Evolutionary conservation across 176 grass and related monocot genomes (phyloP), one percentile per base, ranked within the genome.

Genomic region (barley (Hordeum vulgare)): DNA sequence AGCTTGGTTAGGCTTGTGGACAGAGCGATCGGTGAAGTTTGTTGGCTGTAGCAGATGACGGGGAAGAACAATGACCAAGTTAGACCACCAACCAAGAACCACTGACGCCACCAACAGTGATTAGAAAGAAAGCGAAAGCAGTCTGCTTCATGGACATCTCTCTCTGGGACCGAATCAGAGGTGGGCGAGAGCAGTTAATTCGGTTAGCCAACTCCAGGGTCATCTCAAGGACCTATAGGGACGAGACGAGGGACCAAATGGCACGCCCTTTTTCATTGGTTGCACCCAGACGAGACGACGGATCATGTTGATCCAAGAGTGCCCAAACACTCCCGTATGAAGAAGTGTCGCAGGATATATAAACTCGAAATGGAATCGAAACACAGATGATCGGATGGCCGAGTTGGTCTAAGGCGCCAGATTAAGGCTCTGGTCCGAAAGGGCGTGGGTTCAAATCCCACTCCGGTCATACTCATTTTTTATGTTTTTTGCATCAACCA

Each of bases 391-490:
- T 73, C 70, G 44, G 70, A 97, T 97, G 91, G 89, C 86, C 86
- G 94, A 91, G 91, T 93, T 93, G 91, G 91, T 93, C 94, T 93
- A 93, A 93, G 94, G 88, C 83, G 86, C 90, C 83, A 86, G 86
- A 92, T 84, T 92, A 93, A 89, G 90, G 80, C 82, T 93, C 84
- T 85, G 87, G 83, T 92, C 83, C 79, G 87, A 87, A 94, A 91
- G 86, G 81, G 94, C 90, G 88, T 96, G 91, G 86, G 87, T 97
- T 97, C 86, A 91, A 88, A 89, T 85, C 82, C 86, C 85, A 89
- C 85, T 89, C 69, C 42, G 69, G 40, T 72, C 69, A n/a, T n/a
- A n/a, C n/a, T n/a, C n/a, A n/a, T n/a, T n/a, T n/a, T n/a, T n/a
- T n/a, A n/a, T n/a, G n/a, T n/a, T n/a, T n/a, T n/a, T n/a, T n/a